Base-by-base conservation (phyloP, 1,139 yeast species). In the Taphrina sp. region DNA sequence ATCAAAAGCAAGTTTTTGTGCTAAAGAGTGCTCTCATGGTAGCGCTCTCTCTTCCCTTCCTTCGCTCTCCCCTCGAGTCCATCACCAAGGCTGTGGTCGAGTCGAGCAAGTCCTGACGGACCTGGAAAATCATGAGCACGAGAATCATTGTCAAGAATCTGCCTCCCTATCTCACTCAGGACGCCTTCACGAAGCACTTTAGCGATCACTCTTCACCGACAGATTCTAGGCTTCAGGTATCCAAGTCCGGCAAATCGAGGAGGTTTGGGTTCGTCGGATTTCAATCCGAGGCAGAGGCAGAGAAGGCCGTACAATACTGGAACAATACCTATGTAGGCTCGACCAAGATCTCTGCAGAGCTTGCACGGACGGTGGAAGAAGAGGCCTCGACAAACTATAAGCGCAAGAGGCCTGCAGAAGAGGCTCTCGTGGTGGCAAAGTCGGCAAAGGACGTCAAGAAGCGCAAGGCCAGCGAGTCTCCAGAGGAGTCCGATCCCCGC, bases 71-170 rank as follows among this genome's bases (percentile, higher is more conserved):
- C n/a, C n/a, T n/a, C n/a, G n/a, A n/a, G n/a, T n/a, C n/a, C n/a
- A n/a, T n/a, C n/a, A n/a, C n/a, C n/a, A n/a, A n/a, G n/a, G n/a
- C n/a, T n/a, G n/a, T n/a, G n/a, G n/a, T n/a, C n/a, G n/a, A n/a
- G n/a, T n/a, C n/a, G n/a, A n/a, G n/a, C n/a, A n/a, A n/a, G n/a
- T n/a, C n/a, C n/a, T n/a, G n/a, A n/a, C n/a, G n/a, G n/a, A n/a
- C n/a, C n/a, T n/a, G n/a, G n/a, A n/a, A 38, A 3, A 24, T 8
- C 36, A 49, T 49, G 54, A 36, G 46, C 7, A 52, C 98, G 37
- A 85, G 99, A 71, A 77, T 94, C 59, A 92, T 92, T 64, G 95
- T 94, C n/a, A 94, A 88, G 69, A 95, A 95, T 43, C 75, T 92
- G 58, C 98, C 99, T 22, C 74, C 76, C 61, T 86, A 86, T 67